Evolutionary conservation across 106 monocot species (phyloP).

Genomic region (Amphibolis antarctica): DNA sequence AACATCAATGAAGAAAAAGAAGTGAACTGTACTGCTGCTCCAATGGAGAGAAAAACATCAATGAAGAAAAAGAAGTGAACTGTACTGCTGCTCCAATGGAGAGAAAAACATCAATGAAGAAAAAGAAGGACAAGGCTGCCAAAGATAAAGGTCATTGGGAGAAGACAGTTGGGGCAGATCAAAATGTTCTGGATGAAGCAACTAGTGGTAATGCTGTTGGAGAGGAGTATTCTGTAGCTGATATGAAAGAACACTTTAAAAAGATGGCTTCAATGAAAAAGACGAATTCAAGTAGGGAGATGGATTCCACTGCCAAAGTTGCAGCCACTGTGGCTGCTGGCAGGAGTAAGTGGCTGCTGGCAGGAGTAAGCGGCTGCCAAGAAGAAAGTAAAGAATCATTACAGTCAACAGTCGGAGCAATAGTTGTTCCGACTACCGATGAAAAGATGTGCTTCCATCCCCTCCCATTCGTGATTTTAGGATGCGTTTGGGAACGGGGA

Average conservation of each 20-base stretch:
- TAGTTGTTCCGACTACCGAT: too few relatives aligned
- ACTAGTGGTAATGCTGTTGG: conserved; percentile 3
- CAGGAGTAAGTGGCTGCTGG: too few relatives aligned
- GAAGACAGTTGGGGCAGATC: background rate
- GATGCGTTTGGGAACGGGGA: too few relatives aligned
- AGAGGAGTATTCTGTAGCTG: conserved; percentile 29
- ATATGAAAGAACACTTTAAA: conserved; percentile 42
- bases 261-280: conserved; percentile 49
- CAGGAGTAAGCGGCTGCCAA: conserved; percentile 57
- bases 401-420: conserved; percentile 56
- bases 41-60: background rate
- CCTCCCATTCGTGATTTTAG: too few relatives aligned
- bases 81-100: conserved; percentile 21
- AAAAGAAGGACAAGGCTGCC: conserved; percentile 34
- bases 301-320: conserved; percentile 38
- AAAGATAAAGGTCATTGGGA: conserved; percentile 36
- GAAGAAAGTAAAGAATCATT: conserved; percentile 81
- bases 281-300: conserved; percentile 55
- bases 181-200: background rate
- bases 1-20: too few relatives aligned
- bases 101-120: conserved; percentile 47
- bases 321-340: conserved; percentile 51
- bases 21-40: too few relatives aligned
- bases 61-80: too few relatives aligned
- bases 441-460: too few relatives aligned